Evolutionary conservation across 345 rosid species (phyloP), one percentile per base, ranked within the genome.

Genomic region (Viola odorata): DNA sequence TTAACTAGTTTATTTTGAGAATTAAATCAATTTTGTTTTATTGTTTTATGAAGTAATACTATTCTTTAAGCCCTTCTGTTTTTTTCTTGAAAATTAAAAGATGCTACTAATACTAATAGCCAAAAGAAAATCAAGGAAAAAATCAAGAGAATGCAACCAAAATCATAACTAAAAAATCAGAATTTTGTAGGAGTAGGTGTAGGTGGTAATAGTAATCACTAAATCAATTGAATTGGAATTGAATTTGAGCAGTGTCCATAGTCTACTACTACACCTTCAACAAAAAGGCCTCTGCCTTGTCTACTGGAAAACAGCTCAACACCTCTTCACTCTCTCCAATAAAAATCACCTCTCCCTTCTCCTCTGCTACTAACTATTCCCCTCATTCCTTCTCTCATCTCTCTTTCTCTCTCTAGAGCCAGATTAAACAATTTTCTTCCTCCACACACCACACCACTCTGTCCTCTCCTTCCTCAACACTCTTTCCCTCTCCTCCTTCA

Each of bases 231-330:
- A 1, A 4, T 55, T 7, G 12, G 10, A 50, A 50, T 5, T 1
- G 16, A 39, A 38, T 12, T 10, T 8, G 6, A 15, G 15, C 15
- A 12, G 12, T 8, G 8, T 56, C n/a, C 15, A 40, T 7, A 12
- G 17, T n/a, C 3, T 5, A n/a, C 7, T 38, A n/a, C 5, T 3
- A 13, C 41, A 38, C 12, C 8, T 6, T 47, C 50, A 47, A 8
- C n/a, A n/a, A 40, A 49, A 41, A 38, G 37, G 6, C 48, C 32
- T 23, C 32, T 23, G 32, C 32, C 32, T 23, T 64, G 65, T 61
- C 75, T 58, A 50, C 69, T 51, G 66, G 61, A 54, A 64, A 71
- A 74, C 83, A 66, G 79, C 81, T 80, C 84, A 70, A 62, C 61
- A 40, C 61, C 68, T 52, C 54, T 55, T 62, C 23, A 40, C 23